Evolutionary conservation across 2,329 filamentous ascomycete species (phyloP), one percentile per base, ranked within the genome.

Genomic region (Colletotrichum sp.): DNA sequence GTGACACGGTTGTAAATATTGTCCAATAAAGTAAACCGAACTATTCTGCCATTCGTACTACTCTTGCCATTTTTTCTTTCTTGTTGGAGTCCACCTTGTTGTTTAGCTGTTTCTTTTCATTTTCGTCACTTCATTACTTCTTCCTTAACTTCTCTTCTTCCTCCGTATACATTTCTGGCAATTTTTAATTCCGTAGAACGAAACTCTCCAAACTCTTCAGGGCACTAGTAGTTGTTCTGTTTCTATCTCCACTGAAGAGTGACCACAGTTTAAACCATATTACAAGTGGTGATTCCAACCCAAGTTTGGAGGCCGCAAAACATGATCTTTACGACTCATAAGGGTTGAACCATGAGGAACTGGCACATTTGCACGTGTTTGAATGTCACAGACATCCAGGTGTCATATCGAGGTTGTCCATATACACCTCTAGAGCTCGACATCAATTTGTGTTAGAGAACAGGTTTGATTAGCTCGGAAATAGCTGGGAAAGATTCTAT

Each of bases 41-140:
- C 5, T 27, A 5, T 27, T 27, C 27, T 27, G 5, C 6, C 5
- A 27, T 27, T 27, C 27, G 27, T 27, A 27, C 4, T 5, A 27
- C 4, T 27, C 4, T 27, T 4, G 27, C 5, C 27, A 27, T 5
- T 27, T 27, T 12, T 44, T 44, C 16, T 44, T 39, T 8, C 36
- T 16, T 39, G 15, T 39, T 39, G 15, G 15, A 8, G 36, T 39
- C 8, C 0, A 36, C 34, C 0, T 4, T 15, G 34, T 16, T 7
- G 34, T 0, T 8, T 36, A 16, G 11, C 30, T 32, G 12, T 32
- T 32, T 32, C 30, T 5, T 5, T 5, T 5, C 3, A 32, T 5
- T 30, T 30, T 32, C 30, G 1, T 32, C 0, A 32, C 0, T 32
- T 32, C 30, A 0, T 32, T 12, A 2, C 0, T 32, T 32, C 9